Percentiles rank a stretch among this genome's conserved stretches.
These are phyloP conservation scores for Didymella exigua DNA, from an alignment of 2,329 filamentous ascomycete genomes.

Conservation along the genomic window DNA sequence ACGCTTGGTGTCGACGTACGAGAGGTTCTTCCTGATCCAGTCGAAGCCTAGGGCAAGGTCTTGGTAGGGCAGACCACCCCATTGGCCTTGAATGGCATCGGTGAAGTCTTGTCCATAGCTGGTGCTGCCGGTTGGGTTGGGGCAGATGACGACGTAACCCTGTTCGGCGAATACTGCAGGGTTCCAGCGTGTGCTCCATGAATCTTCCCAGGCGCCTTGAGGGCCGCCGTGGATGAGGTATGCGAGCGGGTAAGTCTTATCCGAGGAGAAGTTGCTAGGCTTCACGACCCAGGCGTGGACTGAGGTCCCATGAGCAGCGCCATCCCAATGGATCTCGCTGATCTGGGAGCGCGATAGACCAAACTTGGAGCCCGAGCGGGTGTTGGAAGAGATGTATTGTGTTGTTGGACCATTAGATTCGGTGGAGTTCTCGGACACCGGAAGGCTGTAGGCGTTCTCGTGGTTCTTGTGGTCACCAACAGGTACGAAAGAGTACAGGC, in stretches of 20 bases:
- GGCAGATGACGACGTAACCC: constrained; percentile 80
- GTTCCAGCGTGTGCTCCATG: constrained; percentile 86
- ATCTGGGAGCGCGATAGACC: constrained; percentile 69
- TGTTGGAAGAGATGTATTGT: constrained; percentile 64
- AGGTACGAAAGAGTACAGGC: constrained; percentile 66
- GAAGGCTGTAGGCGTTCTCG: constrained; percentile 25
- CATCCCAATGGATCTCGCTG: constrained; percentile 71
- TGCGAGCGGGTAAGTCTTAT: constrained; percentile 77
- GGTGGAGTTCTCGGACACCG: constrained; percentile 28
- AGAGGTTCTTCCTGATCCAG: constrained; percentile 68
- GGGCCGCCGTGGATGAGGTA: constrained; percentile 85
- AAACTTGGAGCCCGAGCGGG: constrained; percentile 68
- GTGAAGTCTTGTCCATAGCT: constrained; percentile 80
- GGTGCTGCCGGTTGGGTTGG: constrained; percentile 83
- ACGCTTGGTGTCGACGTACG: constrained; percentile 70
- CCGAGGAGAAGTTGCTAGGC: constrained; percentile 67
- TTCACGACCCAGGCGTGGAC: constrained; percentile 74
- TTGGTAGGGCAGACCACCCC: constrained; percentile 84
- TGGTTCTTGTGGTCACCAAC: constrained; percentile 24
- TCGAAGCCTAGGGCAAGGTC: constrained; percentile 82
- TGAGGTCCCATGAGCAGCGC: constrained; percentile 63
- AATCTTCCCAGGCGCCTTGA: constrained; percentile 75
- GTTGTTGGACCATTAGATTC: constrained; percentile 35
- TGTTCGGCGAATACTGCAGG: constrained; percentile 85
- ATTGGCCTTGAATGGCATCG: constrained; percentile 77